Evolutionary conservation across 2,329 filamentous ascomycete species (phyloP), one percentile per base, ranked within the genome.

Genomic region (Aspergillus sp.): DNA sequence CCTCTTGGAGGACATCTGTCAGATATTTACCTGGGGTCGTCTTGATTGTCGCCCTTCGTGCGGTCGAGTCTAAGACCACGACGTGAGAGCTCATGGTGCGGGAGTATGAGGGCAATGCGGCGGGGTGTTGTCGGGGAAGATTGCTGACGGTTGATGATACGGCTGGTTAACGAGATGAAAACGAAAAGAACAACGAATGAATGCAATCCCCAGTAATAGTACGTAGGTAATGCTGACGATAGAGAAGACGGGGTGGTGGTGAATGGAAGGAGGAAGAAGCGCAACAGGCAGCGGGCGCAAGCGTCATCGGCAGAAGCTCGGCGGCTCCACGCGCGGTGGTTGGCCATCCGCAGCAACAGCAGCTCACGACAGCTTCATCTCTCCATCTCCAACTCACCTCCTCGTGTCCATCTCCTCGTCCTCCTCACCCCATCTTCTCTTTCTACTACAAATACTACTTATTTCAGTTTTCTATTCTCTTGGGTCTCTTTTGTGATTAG

Each of bases 1-100:
- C 93, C 72, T 97, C 88, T 56, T 90, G 84, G 16, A 96, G 80
- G 1, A 99, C 83, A 67, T 97, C 92, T 53, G 88, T 88, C 62
- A 99, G 77, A 63, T 90, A 88, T 58, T 87, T 96, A 51, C 82
- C 81, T 0, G 91, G 91, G 0, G 81, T 88, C 51, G 94, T 92
- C 73, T 96, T 96, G 72, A 99, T 80, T 40, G 84, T 88, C 47
- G 86, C 83, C 63, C 91, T 84, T 61, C 88, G 86, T 62, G 92
- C 82, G 62, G 89, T 86, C 36, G 88, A 85, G 70, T 93, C 87
- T 59, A 96, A 86, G 49, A 97, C 90, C 62, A 92, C 88, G 53
- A 97, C 91, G 70, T 94, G 88, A 49, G 91, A 88, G 60, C 91
- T 85, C 90, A 96, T 96, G 60, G 57, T 76, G 43, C 3, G 13